Evolutionary conservation across 306 rosid species (phyloP), one percentile per base, ranked within the genome.

Genomic region (Vicia villosa): DNA sequence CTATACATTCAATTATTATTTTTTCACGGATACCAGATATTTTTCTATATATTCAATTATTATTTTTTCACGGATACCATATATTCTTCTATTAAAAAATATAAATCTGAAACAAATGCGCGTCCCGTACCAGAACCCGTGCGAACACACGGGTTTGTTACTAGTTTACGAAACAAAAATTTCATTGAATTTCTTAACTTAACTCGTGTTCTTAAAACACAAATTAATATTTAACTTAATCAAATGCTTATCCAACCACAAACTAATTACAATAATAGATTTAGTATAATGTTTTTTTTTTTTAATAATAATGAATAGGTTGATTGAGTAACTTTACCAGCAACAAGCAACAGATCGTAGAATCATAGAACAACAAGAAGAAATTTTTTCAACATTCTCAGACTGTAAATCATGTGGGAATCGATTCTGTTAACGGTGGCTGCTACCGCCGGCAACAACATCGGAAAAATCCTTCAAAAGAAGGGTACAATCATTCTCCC

Each of bases 381-480:
- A 15, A 16, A 17, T 6, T 9, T 36, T 55, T 54, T 20, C 43
- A 69, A 54, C 13, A 55, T 26, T 71, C 59, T 60, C 19, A 10
- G 15, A 55, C 45, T 63, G 12, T 14, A 45, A 30, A 32, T 16
- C 67, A 92, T 93, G 98, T 93, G 97, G 98, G 97, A 93, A 78
- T 86, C 96, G 63, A 79, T 93, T 70, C 61, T 83, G 2, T 74
- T 93, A 17, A 93, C 98, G 69, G 85, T 93, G 77, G 91, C 88
- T 69, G 98, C 98, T 45, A 86, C 96, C 59, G 98, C 98, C 84
- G 97, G 98, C 26, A 93, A 93, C 82, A 93, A 93, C 81, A 93
- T 93, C 86, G 97, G 98, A 15, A 93, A 93, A 80, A 80, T 93
- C 19, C 90, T 93, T 61, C 97, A 93, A 83, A 93, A 93, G 80